phyloP scores from a whole-genome alignment of 805 yeast species.

The Candida vaughaniae region DNA sequence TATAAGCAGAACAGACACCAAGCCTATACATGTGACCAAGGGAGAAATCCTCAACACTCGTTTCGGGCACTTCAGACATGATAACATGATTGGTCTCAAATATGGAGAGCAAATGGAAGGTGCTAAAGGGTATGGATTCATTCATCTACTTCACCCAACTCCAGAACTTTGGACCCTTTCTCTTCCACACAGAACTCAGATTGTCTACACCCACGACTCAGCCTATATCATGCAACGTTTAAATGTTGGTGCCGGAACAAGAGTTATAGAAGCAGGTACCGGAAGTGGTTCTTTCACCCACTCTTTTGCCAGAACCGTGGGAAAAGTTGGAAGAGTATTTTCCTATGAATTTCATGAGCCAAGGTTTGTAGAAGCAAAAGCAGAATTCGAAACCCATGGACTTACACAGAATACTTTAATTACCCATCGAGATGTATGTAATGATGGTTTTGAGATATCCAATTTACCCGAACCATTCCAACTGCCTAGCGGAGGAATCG shows the following conservation, averaged over 20 bases:
- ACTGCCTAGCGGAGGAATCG: slow-evolving; percentile 26
- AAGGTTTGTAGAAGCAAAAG: slow-evolving; percentile 73
- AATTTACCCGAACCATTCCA: slow-evolving; percentile 28
- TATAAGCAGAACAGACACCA: slow-evolving; percentile 75
- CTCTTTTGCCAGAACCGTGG: slow-evolving; percentile 80
- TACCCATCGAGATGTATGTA: slow-evolving; percentile 92
- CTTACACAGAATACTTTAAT: slow-evolving; percentile 56
- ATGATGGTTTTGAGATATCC: slow-evolving; percentile 67
- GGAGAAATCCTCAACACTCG: slow-evolving; percentile 76
- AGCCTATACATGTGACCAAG: slow-evolving; percentile 62
- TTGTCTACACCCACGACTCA: slow-evolving; percentile 94
- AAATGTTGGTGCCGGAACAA: slow-evolving; percentile 66
- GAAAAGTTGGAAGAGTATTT: slow-evolving; percentile 59
- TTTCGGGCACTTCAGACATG: slow-evolving; percentile 87
- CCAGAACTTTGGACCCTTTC: slow-evolving; percentile 97
- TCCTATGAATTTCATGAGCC: slow-evolving; percentile 91
- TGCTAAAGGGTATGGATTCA: slow-evolving; percentile 74
- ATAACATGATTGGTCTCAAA: slow-evolving; percentile 71
- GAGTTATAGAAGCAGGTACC: slow-evolving; percentile 95
- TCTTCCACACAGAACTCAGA: slow-evolving; percentile 95
- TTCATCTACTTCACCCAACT: slow-evolving; percentile 85
- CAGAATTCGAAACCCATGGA: slow-evolving; percentile 75
- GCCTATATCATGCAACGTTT: slow-evolving; percentile 85
- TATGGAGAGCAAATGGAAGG: slow-evolving; percentile 86
- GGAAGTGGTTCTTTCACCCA: slow-evolving; percentile 97